Percentiles rank a stretch among this genome's conserved stretches.
Conservation (phyloP, 305 asterid species). For the Fraxinus paxiana region DNA sequence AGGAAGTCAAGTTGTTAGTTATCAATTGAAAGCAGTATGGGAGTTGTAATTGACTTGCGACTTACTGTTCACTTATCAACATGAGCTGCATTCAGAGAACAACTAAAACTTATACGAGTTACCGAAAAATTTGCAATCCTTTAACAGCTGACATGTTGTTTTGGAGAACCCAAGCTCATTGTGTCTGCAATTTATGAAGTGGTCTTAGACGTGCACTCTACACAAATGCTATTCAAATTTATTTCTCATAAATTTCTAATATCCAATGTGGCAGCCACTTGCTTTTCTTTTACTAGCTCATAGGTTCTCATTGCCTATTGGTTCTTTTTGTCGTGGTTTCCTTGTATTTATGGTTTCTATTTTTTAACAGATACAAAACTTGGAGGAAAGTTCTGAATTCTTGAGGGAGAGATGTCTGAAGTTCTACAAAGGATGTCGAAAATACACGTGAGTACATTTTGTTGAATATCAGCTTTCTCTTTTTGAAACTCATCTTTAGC, state of each 20-base stretch:
- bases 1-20: slow-evolving; percentile 9
- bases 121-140: slow-evolving; percentile 4
- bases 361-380: slow-evolving; percentile 68
- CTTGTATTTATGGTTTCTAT: neutral
- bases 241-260: neutral
- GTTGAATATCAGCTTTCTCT: slow-evolving; percentile 16
- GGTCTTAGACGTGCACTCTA: slow-evolving; percentile 1
- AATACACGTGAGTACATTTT: slow-evolving; percentile 77
- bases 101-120: neutral
- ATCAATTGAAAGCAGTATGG: neutral
- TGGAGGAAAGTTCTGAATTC: slow-evolving; percentile 90
- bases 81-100: neutral
- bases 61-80: neutral
- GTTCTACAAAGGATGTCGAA: slow-evolving; percentile 95
- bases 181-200: slow-evolving; percentile 9
- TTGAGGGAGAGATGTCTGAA: slow-evolving; percentile 90
- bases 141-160: slow-evolving; percentile 5
- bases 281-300: slow-evolving; percentile 5
- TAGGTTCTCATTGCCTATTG: slow-evolving; percentile 3
- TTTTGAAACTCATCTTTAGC: neutral
- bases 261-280: neutral
- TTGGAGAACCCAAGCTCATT: slow-evolving; percentile 13
- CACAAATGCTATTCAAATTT: slow-evolving; percentile 8
- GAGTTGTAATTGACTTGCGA: neutral
- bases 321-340: neutral